phyloP scores from a whole-genome alignment of 2,329 filamentous ascomycete genomes.

The Cordyceps tenuipes region DNA sequence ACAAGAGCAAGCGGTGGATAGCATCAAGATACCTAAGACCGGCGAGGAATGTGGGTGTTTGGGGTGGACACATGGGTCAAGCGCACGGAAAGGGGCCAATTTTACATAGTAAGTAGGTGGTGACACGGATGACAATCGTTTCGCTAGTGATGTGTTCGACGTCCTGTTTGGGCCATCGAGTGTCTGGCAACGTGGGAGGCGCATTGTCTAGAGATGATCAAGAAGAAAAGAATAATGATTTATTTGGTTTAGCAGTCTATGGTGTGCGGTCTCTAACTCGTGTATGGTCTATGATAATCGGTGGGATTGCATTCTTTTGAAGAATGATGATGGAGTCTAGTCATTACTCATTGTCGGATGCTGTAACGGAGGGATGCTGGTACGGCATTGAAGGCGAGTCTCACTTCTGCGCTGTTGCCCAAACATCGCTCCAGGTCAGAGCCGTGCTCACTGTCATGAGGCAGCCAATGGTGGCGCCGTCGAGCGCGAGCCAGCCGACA shows the following conservation, averaged over 20 bases:
- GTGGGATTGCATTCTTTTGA: background rate
- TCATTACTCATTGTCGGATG: background rate
- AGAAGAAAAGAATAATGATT: conserved; percentile 3
- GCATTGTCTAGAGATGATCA: background rate
- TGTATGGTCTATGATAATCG: background rate
- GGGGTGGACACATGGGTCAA: background rate
- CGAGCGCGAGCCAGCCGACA: conserved; percentile 9
- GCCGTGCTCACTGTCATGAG: conserved; percentile 10
- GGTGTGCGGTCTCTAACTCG: background rate
- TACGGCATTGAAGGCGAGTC: background rate
- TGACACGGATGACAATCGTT: background rate
- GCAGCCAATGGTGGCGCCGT: conserved; percentile 5
- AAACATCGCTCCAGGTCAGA: conserved; percentile 10
- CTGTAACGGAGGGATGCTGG: background rate
- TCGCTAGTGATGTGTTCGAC: background rate
- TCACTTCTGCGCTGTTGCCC: background rate
- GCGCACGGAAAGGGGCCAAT: background rate
- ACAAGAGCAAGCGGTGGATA: conserved; percentile 7
- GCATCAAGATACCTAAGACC: conserved; percentile 10
- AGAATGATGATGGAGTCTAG: background rate
- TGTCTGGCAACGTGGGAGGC: background rate
- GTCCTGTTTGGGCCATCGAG: background rate
- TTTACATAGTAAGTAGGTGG: conserved; percentile 9
- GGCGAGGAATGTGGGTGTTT: conserved; percentile 7
- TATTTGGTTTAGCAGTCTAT: background rate